Evolutionary conservation across 2,329 filamentous ascomycete genomes (phyloP).

Genomic region (Orbilia quercus): DNA sequence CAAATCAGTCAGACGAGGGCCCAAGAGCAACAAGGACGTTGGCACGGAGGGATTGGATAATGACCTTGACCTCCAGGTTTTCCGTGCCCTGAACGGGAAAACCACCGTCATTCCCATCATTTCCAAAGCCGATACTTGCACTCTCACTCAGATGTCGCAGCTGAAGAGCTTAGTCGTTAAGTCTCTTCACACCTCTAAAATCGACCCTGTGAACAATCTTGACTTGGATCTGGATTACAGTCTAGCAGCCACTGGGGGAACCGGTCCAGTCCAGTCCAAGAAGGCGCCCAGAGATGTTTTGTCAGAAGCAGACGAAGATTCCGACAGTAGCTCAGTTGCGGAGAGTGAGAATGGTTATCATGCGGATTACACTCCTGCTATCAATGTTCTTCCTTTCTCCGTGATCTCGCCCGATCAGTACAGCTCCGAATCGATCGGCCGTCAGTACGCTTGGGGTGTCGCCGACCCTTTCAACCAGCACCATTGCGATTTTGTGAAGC

Average conservation of each 20-base stretch:
- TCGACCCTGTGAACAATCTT: conserved; percentile 88
- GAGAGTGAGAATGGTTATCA: conserved; percentile 59
- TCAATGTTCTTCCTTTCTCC: conserved; percentile 84
- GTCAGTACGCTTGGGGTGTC: conserved; percentile 95
- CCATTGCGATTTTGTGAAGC: conserved; percentile 91
- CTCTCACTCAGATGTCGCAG: conserved; percentile 90
- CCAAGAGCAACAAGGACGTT: conserved; percentile 62
- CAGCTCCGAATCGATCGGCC: conserved; percentile 77
- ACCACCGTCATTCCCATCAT: conserved; percentile 96
- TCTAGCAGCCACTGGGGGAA: conserved; percentile 66
- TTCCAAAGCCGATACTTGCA: conserved; percentile 95
- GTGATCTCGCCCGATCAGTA: conserved; percentile 95
- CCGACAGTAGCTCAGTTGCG: conserved; percentile 50
- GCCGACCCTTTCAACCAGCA: conserved; percentile 89
- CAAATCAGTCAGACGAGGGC: conserved; percentile 68
- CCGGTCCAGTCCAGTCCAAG: conserved; percentile 60
- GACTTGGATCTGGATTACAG: conserved; percentile 79
- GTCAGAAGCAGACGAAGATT: conserved; percentile 64
- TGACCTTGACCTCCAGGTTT: conserved; percentile 87
- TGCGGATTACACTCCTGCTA: conserved; percentile 60
- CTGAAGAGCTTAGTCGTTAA: conserved; percentile 92
- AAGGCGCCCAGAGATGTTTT: conserved; percentile 53
- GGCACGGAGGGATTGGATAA: conserved; percentile 77
- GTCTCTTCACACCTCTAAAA: conserved; percentile 82
- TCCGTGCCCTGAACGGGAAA: conserved; percentile 87